Evolutionary conservation across 768 basidiomycete species (phyloP).

Genomic region (Mycena olivaceomarginata): DNA sequence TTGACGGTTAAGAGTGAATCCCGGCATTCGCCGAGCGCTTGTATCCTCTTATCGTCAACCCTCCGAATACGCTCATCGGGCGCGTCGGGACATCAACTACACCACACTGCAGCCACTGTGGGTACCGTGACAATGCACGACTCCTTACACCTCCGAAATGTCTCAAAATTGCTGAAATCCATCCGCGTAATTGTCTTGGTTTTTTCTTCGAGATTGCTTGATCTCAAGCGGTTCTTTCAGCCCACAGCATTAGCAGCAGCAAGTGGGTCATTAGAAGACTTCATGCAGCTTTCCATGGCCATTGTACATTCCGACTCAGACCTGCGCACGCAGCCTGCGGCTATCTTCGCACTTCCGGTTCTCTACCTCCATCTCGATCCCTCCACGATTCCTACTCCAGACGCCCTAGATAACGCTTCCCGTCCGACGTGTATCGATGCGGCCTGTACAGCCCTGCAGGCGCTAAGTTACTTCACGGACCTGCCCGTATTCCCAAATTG

Average conservation of each 20-base stretch:
- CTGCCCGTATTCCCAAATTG: background rate
- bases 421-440: background rate
- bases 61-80: too few species aligned
- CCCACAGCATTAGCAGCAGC: background rate
- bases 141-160: background rate
- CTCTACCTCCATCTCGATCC: constrained; percentile 15
- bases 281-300: background rate
- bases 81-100: too few species aligned
- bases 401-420: background rate
- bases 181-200: background rate
- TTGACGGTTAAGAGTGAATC: too few species aligned
- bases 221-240: background rate
- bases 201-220: background rate
- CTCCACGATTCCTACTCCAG: background rate
- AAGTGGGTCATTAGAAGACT: constrained; percentile 18
- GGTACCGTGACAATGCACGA: background rate
- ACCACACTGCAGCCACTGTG: background rate
- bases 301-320: background rate
- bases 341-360: background rate
- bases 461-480: background rate
- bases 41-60: too few species aligned
- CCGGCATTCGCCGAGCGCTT: too few species aligned
- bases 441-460: background rate
- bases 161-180: background rate
- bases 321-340: background rate